These are phyloP conservation scores for Wickerhamomyces silvicola DNA, from an alignment of 805 yeast species.

Conservation along the genomic window DNA sequence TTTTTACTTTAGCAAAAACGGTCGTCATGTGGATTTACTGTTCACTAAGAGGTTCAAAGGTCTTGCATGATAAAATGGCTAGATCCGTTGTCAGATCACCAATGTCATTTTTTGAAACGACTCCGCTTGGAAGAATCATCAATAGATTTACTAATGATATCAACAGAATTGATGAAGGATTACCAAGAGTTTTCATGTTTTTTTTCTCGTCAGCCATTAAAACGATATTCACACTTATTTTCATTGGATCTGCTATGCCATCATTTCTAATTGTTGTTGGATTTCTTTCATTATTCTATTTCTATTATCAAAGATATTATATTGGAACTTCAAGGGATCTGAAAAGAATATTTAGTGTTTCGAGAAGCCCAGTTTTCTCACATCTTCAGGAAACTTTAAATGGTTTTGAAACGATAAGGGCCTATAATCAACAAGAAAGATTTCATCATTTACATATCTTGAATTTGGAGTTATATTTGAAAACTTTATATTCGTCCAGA, in stretches of 20 bases:
- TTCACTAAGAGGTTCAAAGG: conserved; percentile 49
- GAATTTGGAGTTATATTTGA: conserved; percentile 75
- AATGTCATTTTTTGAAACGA: conserved; percentile 62
- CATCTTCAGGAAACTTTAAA: conserved; percentile 75
- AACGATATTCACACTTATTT: conserved; percentile 42
- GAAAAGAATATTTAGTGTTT: conserved; percentile 62
- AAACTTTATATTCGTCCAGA: conserved; percentile 58
- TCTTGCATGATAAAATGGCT: conserved; percentile 53
- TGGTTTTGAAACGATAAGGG: conserved; percentile 75
- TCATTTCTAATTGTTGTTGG: conserved; percentile 41
- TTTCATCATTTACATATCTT: conserved; percentile 55
- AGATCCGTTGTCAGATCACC: conserved; percentile 48
- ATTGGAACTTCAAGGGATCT: conserved; percentile 69
- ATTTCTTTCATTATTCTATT: conserved; percentile 44
- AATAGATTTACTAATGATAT: conserved; percentile 63
- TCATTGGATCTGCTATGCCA: conserved; percentile 52
- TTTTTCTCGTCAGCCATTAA: conserved; percentile 39
- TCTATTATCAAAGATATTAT: conserved; percentile 66
- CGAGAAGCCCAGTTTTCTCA: conserved; percentile 74
- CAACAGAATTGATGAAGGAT: conserved; percentile 44
- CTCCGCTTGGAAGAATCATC: conserved; percentile 61
- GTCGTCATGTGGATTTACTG: conserved; percentile 45
- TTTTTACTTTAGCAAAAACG: conserved; percentile 39
- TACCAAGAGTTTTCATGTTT: conserved; percentile 48
- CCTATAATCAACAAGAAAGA: conserved; percentile 61